Evolutionary conservation across 164 flowering plant species (phyloP).

Genomic region (Stephania cephalantha): DNA sequence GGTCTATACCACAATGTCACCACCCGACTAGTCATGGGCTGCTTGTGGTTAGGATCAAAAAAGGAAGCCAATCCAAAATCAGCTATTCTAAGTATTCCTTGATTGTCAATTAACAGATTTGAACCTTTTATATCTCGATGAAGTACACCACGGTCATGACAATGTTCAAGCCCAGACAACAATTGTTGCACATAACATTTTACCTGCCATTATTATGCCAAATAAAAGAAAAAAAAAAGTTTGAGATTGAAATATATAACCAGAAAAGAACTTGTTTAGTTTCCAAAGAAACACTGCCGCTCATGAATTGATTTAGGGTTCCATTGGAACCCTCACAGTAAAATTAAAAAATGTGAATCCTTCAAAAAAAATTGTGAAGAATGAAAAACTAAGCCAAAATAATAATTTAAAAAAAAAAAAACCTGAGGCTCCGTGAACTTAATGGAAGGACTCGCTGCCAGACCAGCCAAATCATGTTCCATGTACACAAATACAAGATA

Average conservation of each 20-base stretch:
- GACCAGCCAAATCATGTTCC: slow-evolving; percentile 96
- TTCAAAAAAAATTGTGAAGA: not conserved
- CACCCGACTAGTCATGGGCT: slow-evolving; percentile 71
- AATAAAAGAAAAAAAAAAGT: not conserved
- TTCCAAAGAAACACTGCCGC: not conserved
- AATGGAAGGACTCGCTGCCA: slow-evolving; percentile 68
- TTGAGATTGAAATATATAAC: not conserved
- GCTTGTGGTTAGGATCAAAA: slow-evolving; percentile 50
- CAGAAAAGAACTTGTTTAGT: not conserved
- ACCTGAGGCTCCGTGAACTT: slow-evolving; percentile 38
- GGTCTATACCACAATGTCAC: slow-evolving; percentile 46
- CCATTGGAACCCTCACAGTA: slow-evolving; percentile 1
- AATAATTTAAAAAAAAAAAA: not conserved
- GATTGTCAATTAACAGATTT: slow-evolving; percentile 76
- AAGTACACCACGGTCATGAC: slow-evolving; percentile 33
- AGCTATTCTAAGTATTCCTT: slow-evolving; percentile 71
- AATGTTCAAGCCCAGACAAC: slow-evolving; percentile 43
- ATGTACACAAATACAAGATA: slow-evolving; percentile 65
- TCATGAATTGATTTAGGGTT: not conserved
- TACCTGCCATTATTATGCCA: slow-evolving; percentile 21
- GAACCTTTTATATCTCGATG: slow-evolving; percentile 94
- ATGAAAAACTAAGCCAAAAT: not conserved
- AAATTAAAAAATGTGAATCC: not conserved
- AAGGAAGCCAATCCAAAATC: slow-evolving; percentile 49
- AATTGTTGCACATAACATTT: slow-evolving; percentile 45